Evolutionary conservation across 495 filamentous ascomycete genomes (phyloP).

Genomic region (Pseudomonodictys pantanalensis): DNA sequence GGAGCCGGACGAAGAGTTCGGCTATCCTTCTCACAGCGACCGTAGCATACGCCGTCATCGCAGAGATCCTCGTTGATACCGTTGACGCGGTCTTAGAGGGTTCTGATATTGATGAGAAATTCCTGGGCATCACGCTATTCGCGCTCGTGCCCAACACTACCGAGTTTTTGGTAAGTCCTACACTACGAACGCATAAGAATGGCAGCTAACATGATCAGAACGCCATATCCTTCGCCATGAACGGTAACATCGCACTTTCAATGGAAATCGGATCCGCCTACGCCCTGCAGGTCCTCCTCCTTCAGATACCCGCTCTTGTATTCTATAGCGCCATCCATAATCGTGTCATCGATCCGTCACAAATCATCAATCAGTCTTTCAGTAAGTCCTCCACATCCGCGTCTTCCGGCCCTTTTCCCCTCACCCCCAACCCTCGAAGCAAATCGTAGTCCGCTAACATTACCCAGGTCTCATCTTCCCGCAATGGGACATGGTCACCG

Average conservation of each 20-base stretch:
- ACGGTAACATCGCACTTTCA: conserved; percentile 97
- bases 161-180: conserved; percentile 77
- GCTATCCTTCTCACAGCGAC: conserved; percentile 88
- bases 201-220: conserved; percentile 60
- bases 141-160: conserved; percentile 97
- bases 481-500: conserved; percentile 98
- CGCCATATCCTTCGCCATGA: conserved; percentile 99
- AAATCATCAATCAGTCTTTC: conserved; percentile 77
- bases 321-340: conserved; percentile 72
- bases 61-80: conserved; percentile 93
- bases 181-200: background rate
- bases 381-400: conserved; percentile 44
- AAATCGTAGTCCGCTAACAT: conserved; percentile 23
- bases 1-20: conserved; percentile 86
- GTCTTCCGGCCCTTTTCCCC: background rate
- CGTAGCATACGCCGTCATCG: conserved; percentile 89
- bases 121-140: conserved; percentile 95
- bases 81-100: conserved; percentile 90
- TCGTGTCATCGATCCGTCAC: conserved; percentile 51
- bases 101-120: conserved; percentile 94
- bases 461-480: conserved; percentile 81
- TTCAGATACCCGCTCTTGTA: conserved; percentile 92
- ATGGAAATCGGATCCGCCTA: conserved; percentile 99
- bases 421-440: no score
- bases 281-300: conserved; percentile 92